Percentiles rank a stretch among this genome's conserved stretches.
These are phyloP conservation scores for Penicillium italicum DNA, from an alignment of 2,329 filamentous ascomycete genomes.

Conservation along the genomic window DNA sequence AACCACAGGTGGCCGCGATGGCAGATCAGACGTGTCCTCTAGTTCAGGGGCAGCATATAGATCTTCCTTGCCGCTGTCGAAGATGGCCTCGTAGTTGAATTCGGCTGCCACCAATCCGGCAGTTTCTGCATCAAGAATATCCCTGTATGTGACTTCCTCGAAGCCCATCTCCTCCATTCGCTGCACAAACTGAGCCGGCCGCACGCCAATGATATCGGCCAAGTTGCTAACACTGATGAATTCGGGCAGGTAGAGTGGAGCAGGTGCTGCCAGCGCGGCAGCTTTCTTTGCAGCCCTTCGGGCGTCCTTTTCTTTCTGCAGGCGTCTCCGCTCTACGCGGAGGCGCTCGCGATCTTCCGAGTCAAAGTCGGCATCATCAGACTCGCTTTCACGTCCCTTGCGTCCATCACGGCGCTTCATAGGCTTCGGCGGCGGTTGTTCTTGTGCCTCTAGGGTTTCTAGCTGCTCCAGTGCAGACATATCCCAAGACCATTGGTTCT, in stretches of 20 bases:
- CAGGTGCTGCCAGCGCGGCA: conserved; percentile 44
- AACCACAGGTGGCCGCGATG: conserved; percentile 81
- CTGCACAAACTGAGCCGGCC: conserved; percentile 64
- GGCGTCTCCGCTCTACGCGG: conserved; percentile 32
- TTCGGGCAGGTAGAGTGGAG: conserved; percentile 75
- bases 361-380: conserved; percentile 38
- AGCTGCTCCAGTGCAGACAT: conserved; percentile 27
- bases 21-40: conserved; percentile 65
- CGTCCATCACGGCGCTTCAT: conserved; percentile 25
- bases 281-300: conserved; percentile 41
- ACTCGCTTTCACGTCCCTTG: conserved; percentile 21
- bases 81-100: conserved; percentile 83
- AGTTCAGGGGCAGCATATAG: conserved; percentile 65
- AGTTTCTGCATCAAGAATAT: conserved; percentile 85
- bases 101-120: conserved; percentile 87
- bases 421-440: conserved; percentile 12
- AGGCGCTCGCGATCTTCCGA: conserved; percentile 34
- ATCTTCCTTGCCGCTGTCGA: conserved; percentile 66
- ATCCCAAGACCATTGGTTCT: conserved; percentile 31
- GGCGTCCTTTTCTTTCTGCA: conserved; percentile 40
- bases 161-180: conserved; percentile 86
- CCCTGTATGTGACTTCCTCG: conserved; percentile 75
- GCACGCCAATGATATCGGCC: conserved; percentile 69
- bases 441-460: conserved; percentile 10
- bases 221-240: conserved; percentile 87